phyloP scores from a whole-genome alignment of 805 yeast species.

The Starmera pachycereana region DNA sequence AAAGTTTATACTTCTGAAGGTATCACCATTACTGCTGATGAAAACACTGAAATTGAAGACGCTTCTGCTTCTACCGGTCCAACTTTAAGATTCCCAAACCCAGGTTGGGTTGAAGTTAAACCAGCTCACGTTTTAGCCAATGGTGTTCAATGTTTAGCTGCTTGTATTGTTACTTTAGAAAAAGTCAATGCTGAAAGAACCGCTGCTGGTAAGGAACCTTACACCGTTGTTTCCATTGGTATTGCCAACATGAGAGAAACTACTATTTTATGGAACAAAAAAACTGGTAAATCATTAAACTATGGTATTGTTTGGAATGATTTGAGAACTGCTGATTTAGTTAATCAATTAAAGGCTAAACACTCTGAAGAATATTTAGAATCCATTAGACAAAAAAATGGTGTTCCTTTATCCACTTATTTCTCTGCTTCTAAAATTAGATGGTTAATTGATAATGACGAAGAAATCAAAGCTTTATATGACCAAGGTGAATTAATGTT shows the following conservation, averaged over 20 bases:
- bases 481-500: constrained; percentile 75
- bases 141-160: constrained; percentile 69
- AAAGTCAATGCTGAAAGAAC: constrained; percentile 41
- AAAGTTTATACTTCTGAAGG: constrained; percentile 70
- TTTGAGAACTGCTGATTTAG: constrained; percentile 71
- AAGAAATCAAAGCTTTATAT: constrained; percentile 53
- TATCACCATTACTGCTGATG: constrained; percentile 48
- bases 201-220: constrained; percentile 37
- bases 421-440: constrained; percentile 84
- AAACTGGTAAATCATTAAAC: constrained; percentile 68
- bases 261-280: constrained; percentile 75
- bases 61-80: constrained; percentile 38
- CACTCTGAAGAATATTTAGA: constrained; percentile 46
- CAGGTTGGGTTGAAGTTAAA: constrained; percentile 93
- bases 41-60: constrained; percentile 53
- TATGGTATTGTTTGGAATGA: constrained; percentile 94
- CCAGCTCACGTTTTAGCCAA: constrained; percentile 75
- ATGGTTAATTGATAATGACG: constrained; percentile 81
- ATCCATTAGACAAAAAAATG: constrained; percentile 54
- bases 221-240: constrained; percentile 65
- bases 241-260: constrained; percentile 96
- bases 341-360: constrained; percentile 46
- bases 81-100: constrained; percentile 66
- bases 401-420: constrained; percentile 84
- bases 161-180: constrained; percentile 47